These are phyloP conservation scores for Eleusine coracana DNA, from an alignment of 176 grass and related monocot species.

Conservation along the genomic window DNA sequence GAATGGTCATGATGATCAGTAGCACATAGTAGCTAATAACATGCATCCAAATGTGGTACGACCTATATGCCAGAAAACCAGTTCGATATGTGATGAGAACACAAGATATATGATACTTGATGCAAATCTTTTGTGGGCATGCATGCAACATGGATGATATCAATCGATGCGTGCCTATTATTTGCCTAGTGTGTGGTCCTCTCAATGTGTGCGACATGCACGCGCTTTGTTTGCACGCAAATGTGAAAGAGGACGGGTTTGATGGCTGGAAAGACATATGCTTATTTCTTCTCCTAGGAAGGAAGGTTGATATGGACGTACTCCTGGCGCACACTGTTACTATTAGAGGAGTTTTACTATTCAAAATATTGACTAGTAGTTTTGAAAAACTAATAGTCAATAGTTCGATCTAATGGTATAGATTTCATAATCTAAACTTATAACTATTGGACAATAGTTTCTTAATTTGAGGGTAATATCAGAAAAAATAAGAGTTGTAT, in stretches of 20 bases:
- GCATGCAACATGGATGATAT: background rate
- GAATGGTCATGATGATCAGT: slow-evolving; percentile 6
- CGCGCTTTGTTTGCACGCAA: slow-evolving; percentile 57
- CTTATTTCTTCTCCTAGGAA: background rate
- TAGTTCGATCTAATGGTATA: too few species aligned
- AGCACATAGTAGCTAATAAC: background rate
- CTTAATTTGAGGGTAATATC: too few species aligned
- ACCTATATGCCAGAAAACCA: slow-evolving; percentile 3
- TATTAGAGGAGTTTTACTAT: too few species aligned
- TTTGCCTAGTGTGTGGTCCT: slow-evolving; percentile 47
- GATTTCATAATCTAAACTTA: too few species aligned
- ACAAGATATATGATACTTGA: slow-evolving; percentile 18
- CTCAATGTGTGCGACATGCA: slow-evolving; percentile 24
- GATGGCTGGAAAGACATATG: slow-evolving; percentile 26
- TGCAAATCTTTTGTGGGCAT: slow-evolving; percentile 29
- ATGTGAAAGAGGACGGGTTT: slow-evolving; percentile 26
- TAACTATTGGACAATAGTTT: too few species aligned
- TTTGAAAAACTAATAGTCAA: too few species aligned
- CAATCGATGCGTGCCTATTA: background rate
- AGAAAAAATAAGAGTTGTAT: too few species aligned
- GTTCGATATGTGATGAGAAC: background rate
- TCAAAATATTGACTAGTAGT: too few species aligned
- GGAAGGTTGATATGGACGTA: background rate
- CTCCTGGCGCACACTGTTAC: slow-evolving; percentile 23
- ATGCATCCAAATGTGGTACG: slow-evolving; percentile 4